Evolutionary conservation across 202 grass and related monocot species (phyloP).

Genomic region (Bolboschoenoplectus hybrid): DNA sequence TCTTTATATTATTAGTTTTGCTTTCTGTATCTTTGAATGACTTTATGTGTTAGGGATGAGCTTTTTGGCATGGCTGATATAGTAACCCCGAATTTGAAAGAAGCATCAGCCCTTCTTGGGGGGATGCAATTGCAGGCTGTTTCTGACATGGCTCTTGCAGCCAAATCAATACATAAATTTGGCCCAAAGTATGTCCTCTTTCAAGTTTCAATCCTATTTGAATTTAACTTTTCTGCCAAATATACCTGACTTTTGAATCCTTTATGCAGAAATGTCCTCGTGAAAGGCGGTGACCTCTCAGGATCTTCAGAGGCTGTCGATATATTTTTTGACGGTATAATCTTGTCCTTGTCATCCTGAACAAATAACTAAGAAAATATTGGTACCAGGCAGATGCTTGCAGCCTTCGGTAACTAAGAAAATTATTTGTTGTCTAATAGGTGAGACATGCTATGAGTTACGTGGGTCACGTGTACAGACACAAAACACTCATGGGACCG

Average conservation of each 20-base stretch:
- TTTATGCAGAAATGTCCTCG: slow-evolving; percentile 79
- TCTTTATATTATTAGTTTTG: slow-evolving; percentile 32
- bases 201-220: background rate
- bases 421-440: slow-evolving; percentile 43
- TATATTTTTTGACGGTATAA: slow-evolving; percentile 85
- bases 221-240: background rate
- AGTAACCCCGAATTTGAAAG: slow-evolving; percentile 96
- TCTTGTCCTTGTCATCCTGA: slow-evolving; percentile 8
- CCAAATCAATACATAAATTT: slow-evolving; percentile 86
- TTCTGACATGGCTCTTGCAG: slow-evolving; percentile 79
- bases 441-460: slow-evolving; percentile 73
- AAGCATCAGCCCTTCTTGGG: slow-evolving; percentile 90
- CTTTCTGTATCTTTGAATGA: slow-evolving; percentile 26
- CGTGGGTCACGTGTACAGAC: slow-evolving; percentile 68
- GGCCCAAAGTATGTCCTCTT: slow-evolving; percentile 72
- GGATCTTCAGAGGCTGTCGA: slow-evolving; percentile 67
- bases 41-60: slow-evolving; percentile 66
- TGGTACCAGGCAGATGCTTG: background rate
- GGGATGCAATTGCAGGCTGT: slow-evolving; percentile 55
- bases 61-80: slow-evolving; percentile 90
- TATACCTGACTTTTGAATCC: slow-evolving; percentile 35
- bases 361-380: background rate
- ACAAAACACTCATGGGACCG: slow-evolving; percentile 86
- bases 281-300: slow-evolving; percentile 90
- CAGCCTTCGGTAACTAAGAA: background rate